phyloP scores from a whole-genome alignment of 495 filamentous ascomycete genomes.

The Penicillium chermesinum region DNA sequence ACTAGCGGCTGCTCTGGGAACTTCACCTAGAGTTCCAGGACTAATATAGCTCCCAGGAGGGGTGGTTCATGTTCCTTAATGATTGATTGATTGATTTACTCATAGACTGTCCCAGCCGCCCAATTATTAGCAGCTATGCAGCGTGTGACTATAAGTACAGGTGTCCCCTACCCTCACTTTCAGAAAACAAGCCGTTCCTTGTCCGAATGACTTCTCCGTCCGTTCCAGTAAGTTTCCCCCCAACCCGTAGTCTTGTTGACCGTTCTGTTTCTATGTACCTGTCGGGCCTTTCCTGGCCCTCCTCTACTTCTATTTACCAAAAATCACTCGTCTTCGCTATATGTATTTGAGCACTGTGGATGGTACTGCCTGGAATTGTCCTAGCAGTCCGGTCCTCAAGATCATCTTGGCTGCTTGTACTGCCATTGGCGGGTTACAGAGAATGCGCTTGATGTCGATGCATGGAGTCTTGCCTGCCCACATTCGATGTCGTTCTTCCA shows the following conservation, averaged over 20 bases:
- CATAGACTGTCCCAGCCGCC: slow-evolving; percentile 16
- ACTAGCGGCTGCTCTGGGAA: too few relatives aligned
- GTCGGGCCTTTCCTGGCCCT: too few relatives aligned
- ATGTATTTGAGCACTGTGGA: slow-evolving; percentile 13
- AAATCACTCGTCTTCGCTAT: slow-evolving; percentile 17
- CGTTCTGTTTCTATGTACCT: slow-evolving; percentile 12
- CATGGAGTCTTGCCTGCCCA: slow-evolving; percentile 19
- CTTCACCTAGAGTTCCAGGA: too few relatives aligned
- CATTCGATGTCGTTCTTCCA: slow-evolving; percentile 21
- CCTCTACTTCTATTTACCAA: slow-evolving; percentile 14
- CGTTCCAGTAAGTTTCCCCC: slow-evolving; percentile 1
- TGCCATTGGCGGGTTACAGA: slow-evolving; percentile 15
- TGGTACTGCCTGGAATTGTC: slow-evolving; percentile 19
- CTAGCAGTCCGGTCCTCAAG: slow-evolving; percentile 21
- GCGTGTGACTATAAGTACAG: slow-evolving; percentile 15
- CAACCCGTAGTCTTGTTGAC: slow-evolving; percentile 4
- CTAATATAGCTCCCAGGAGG: too few relatives aligned
- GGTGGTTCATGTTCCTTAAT: neutral
- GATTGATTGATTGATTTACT: slow-evolving; percentile 14
- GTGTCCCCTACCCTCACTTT: slow-evolving; percentile 15
- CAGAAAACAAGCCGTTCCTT: slow-evolving; percentile 11
- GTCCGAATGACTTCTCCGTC: slow-evolving; percentile 5
- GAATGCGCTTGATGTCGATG: slow-evolving; percentile 21
- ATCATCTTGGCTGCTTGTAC: slow-evolving; percentile 29
- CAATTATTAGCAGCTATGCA: slow-evolving; percentile 14